phyloP scores from a whole-genome alignment of 169 alveolate species.

The Plasmodium adleri region DNA sequence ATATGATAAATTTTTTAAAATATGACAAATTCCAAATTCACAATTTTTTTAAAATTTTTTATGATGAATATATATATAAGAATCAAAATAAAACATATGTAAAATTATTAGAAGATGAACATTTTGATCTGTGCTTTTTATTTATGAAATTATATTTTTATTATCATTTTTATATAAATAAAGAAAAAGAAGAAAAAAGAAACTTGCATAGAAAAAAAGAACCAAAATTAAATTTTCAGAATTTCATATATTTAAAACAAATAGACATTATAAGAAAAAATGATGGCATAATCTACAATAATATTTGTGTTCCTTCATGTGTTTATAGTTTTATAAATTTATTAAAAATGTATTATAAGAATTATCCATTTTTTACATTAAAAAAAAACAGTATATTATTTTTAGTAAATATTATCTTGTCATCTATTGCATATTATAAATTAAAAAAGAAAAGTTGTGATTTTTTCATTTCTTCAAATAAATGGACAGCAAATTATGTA shows the following conservation, averaged over 20 bases:
- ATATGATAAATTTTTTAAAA: slow-evolving; percentile 7
- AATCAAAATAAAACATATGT: slow-evolving; percentile 29
- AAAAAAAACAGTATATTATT: slow-evolving; percentile 13
- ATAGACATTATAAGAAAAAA: slow-evolving; percentile 37
- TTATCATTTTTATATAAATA: background rate
- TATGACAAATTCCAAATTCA: slow-evolving; percentile 19
- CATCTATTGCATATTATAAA: slow-evolving; percentile 34
- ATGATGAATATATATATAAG: slow-evolving; percentile 63
- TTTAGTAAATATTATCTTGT: slow-evolving; percentile 29
- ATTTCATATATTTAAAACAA: slow-evolving; percentile 59
- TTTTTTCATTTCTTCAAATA: slow-evolving; percentile 10
- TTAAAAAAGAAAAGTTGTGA: slow-evolving; percentile 41
- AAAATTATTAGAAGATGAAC: slow-evolving; percentile 40
- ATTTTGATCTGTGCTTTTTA: slow-evolving; percentile 58
- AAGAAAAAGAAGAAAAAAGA: background rate
- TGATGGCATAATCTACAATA: slow-evolving; percentile 3
- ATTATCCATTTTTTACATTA: slow-evolving; percentile 26
- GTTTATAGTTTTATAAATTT: slow-evolving; percentile 49
- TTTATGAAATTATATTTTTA: slow-evolving; percentile 53
- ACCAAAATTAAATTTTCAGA: slow-evolving; percentile 16
- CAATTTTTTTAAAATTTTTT: slow-evolving; percentile 37
- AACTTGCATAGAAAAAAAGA: background rate
- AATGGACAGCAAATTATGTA: slow-evolving; percentile 17
- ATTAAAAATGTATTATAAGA: slow-evolving; percentile 48
- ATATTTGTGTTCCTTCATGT: slow-evolving; percentile 64